These are phyloP conservation scores for Boletus hoseneyae DNA, from an alignment of 1,284 basidiomycete species.

Conservation along the genomic window DNA sequence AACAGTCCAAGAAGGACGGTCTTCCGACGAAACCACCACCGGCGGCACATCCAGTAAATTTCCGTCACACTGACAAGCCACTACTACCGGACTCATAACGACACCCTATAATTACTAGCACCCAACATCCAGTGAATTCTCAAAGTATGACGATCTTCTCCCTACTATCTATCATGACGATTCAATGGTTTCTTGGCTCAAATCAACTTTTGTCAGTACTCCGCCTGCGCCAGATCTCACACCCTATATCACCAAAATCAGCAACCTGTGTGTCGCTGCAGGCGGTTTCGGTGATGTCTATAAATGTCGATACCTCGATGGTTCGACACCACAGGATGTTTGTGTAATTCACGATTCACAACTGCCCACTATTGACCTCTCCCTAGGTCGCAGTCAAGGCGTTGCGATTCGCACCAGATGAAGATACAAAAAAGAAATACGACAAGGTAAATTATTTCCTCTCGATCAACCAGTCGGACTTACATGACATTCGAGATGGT, in stretches of 20 bases:
- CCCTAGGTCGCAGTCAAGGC: neutral
- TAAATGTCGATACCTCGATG: neutral
- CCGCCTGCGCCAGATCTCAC: neutral
- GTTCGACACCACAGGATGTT: neutral
- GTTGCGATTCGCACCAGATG: neutral
- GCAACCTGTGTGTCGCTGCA: neutral
- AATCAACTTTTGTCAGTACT: too few species aligned
- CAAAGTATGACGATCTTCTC: too few species aligned
- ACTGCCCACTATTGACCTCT: neutral
- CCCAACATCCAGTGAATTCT: too few species aligned
- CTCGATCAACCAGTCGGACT: too few species aligned
- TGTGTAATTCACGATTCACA: neutral
- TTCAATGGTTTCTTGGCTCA: too few species aligned
- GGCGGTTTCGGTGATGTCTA: neutral
- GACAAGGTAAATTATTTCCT: neutral
- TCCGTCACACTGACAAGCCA: too few species aligned
- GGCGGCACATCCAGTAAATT: too few species aligned
- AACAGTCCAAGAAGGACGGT: too few species aligned
- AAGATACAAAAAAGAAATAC: neutral
- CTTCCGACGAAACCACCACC: too few species aligned
- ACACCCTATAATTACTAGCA: too few species aligned
- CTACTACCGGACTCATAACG: too few species aligned
- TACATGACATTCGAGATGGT: neutral
- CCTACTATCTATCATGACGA: too few species aligned
- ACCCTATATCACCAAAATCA: neutral